phyloP scores from a whole-genome alignment of 2,329 filamentous ascomycete species.

The Ophiostoma pallidulum region DNA sequence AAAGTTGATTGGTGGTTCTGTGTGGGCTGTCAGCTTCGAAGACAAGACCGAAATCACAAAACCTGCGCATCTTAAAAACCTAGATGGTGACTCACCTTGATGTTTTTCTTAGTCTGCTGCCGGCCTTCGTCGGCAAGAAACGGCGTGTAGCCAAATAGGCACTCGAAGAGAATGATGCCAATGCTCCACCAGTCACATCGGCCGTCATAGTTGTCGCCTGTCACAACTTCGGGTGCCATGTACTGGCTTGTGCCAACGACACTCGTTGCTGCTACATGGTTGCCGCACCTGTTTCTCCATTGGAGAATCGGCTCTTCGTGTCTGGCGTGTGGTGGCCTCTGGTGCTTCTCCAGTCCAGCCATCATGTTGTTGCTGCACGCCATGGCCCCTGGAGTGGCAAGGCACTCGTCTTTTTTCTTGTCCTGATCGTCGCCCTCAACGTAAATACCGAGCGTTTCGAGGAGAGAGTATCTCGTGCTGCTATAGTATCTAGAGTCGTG shows the following conservation, averaged over 20 bases:
- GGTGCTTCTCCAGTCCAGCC: slow-evolving; percentile 28
- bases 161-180: slow-evolving; percentile 90
- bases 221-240: slow-evolving; percentile 92
- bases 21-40: background rate
- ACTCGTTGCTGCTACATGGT: slow-evolving; percentile 66
- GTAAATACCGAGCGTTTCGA: slow-evolving; percentile 65
- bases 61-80: too few species aligned
- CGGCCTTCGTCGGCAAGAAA: slow-evolving; percentile 73
- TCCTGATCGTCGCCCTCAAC: slow-evolving; percentile 69
- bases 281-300: slow-evolving; percentile 61
- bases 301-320: slow-evolving; percentile 46
- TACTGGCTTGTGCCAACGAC: slow-evolving; percentile 95
- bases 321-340: slow-evolving; percentile 22
- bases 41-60: background rate
- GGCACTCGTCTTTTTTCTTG: slow-evolving; percentile 25
- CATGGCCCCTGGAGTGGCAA: background rate
- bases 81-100: slow-evolving; percentile 61
- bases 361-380: slow-evolving; percentile 32
- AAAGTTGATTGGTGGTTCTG: slow-evolving; percentile 63
- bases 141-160: slow-evolving; percentile 82
- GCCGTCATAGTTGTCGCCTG: slow-evolving; percentile 75
- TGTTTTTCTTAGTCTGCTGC: slow-evolving; percentile 76
- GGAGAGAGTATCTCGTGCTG: slow-evolving; percentile 67
- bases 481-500: slow-evolving; percentile 84
- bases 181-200: slow-evolving; percentile 97